A percentile compares a stretch with the other conserved stretches of the same genome.
These are phyloP conservation scores for Calonectria montana DNA, from an alignment of 2,329 filamentous ascomycete genomes.

Conservation along the genomic window DNA sequence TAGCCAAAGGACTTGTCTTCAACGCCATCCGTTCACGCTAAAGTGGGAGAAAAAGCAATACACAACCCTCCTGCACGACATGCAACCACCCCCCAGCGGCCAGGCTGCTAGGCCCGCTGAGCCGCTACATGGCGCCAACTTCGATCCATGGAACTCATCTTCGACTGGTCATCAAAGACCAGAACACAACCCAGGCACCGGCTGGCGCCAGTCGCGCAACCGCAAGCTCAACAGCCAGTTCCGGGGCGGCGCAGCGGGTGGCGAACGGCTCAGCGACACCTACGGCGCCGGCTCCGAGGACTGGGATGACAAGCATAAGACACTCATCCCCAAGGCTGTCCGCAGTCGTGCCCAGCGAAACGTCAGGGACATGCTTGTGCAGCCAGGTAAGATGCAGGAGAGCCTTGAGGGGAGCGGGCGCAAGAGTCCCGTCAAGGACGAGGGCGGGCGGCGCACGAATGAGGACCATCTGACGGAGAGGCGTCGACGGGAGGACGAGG, in stretches of 20 bases:
- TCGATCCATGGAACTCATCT: conserved; percentile 79
- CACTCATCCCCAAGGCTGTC: conserved; percentile 57
- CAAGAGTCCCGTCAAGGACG: neutral
- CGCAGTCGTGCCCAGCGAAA: conserved; percentile 54
- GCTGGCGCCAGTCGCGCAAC: conserved; percentile 78
- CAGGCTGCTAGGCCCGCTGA: conserved; percentile 50
- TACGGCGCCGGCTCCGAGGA: conserved; percentile 73
- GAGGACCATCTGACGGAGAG: conserved; percentile 40
- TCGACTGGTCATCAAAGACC: conserved; percentile 84
- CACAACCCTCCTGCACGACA: conserved; percentile 10
- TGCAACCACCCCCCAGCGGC: conserved; percentile 17
- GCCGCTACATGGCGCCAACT: conserved; percentile 57
- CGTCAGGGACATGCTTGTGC: conserved; percentile 66
- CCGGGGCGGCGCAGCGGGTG: conserved; percentile 65
- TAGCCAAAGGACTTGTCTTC: neutral
- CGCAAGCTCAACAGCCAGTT: conserved; percentile 79
- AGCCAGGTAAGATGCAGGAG: conserved; percentile 56
- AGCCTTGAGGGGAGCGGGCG: conserved; percentile 19
- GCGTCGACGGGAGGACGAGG: conserved; percentile 62
- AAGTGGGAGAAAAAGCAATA: conserved; percentile 8
- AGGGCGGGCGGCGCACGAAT: neutral
- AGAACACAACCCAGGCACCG: conserved; percentile 71
- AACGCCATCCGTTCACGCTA: neutral
- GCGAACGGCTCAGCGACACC: conserved; percentile 71
- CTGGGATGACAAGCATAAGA: conserved; percentile 58